These are phyloP conservation scores for Ascochyta rabiei DNA, from an alignment of 2,329 filamentous ascomycete species.

Conservation along the genomic window DNA sequence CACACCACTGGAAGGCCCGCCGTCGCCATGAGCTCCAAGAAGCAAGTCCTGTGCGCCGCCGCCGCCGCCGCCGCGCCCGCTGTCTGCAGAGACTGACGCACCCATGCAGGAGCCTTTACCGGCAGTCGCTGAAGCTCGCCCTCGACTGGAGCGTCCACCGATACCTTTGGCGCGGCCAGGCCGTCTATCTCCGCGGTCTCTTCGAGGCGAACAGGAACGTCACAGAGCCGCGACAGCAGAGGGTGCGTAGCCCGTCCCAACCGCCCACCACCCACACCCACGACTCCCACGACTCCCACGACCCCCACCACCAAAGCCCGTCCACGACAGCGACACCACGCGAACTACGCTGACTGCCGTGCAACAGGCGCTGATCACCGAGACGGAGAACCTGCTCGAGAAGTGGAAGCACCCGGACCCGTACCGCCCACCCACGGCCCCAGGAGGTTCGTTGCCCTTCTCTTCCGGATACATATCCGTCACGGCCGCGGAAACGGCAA, in stretches of 20 bases:
- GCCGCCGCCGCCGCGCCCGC: conserved; percentile 17
- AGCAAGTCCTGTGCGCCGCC: conserved; percentile 44
- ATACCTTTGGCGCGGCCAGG: conserved; percentile 92
- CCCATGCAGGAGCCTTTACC: conserved; percentile 72
- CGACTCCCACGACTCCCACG: not conserved
- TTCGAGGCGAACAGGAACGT: conserved; percentile 93
- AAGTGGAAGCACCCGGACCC: conserved; percentile 99
- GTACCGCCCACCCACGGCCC: conserved; percentile 85
- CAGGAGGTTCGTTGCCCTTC: conserved; percentile 74
- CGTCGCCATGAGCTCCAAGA: conserved; percentile 50
- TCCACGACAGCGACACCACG: too few species aligned
- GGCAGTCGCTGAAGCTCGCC: conserved; percentile 88
- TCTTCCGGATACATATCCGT: conserved; percentile 27
- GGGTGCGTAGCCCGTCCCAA: conserved; percentile 61
- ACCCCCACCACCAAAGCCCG: too few species aligned
- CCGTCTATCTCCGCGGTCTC: conserved; percentile 90
- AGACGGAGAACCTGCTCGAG: conserved; percentile 86
- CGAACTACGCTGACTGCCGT: conserved; percentile 26
- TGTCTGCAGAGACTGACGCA: conserved; percentile 35
- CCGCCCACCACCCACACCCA: not conserved
- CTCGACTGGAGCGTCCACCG: conserved; percentile 96
- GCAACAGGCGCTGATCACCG: conserved; percentile 75
- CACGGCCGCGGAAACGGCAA: conserved; percentile 27
- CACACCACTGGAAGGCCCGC: conserved; percentile 20
- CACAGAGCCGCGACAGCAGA: conserved; percentile 82